Base-by-base conservation (phyloP, 257 asterid species). In the Lavandula angustifolia region DNA sequence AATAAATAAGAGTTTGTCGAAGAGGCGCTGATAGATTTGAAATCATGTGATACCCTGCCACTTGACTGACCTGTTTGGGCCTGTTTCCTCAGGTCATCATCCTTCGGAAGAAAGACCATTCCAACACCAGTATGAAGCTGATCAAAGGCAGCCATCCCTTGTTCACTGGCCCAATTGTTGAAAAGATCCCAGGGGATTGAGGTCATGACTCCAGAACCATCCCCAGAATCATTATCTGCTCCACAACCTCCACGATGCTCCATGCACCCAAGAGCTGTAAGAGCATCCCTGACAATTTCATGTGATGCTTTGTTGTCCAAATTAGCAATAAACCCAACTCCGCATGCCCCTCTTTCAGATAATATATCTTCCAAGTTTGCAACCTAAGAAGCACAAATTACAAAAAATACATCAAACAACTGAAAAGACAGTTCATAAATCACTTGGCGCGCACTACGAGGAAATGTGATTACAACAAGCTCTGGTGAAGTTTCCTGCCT, bases 181-280 rank as follows among this genome's bases (percentile, higher is more conserved):
- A 94, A 83, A 73, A 86, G 81, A 16, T 83, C 99, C 99, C 99
- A 94, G 8, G 99, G 99, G 57, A 94, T 94, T 53, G 95, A 84
- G 52, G 96, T 90, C 97, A 94, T 90, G 64, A 94, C 29, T 49
- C 99, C 99, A 41, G 99, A 82, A 70, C 99, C 99, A 84, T 94
- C 99, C 65, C 99, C 97, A 4, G 99, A 94, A 80, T 87, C 97
- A 74, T 94, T 94, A 81, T 94, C 99, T 49, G 97, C 97, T 67
- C 97, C 99, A 76, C 97, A 94, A 31, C 99, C 99, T 46, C 99
- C 97, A 63, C 99, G 96, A 79, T 94, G 99, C 64, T 94, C 99
- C 99, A 94, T 94, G 80, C 97, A 94, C 54, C 97, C 95, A 47
- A 94, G 99, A 62, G 99, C 99, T 40, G 73, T 76, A 60, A 94